Base-by-base conservation (phyloP, 345 rosid genomes). In the Firmiana major region DNA sequence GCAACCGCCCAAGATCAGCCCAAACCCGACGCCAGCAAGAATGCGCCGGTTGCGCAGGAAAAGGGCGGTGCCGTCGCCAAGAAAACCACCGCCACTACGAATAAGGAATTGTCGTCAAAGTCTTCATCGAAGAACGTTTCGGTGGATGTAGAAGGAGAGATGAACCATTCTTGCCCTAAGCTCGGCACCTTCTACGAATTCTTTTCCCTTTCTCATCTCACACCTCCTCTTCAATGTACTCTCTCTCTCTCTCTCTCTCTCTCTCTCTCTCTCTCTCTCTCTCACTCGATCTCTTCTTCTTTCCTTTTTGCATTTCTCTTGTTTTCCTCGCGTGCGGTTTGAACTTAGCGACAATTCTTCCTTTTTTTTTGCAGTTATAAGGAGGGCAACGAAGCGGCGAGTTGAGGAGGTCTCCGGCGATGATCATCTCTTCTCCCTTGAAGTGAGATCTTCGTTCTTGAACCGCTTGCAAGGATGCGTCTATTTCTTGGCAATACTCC, bases 221-320 rank as follows among this genome's bases (percentile, higher is more conserved):
- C 90, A 85, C 90, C 99, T 81, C 99, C 98, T 78, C 85, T 96
- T 75, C 98, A 91, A 63, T 89, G 99, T 92, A 90, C n/a, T 78
- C 21, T 74, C 66, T 62, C 75, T 58, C 8, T 57, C 12, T 48
- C 24, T 4, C 63, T 54, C 22, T 10, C 17, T n/a, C 54, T 42
- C 43, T 51, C 16, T 17, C 1, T 43, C n/a, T n/a, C n/a, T n/a
- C n/a, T n/a, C n/a, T 78, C 21, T 74, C 66, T 31, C 34, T 31
- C 34, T 31, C 34, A 31, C 34, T 31, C 34, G 34, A 31, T 31
- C 34, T 31, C 34, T 31, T 31, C 34, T 2, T 31, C 34, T 31
- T 31, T 31, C 34, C 34, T 31, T 31, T 31, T 31, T 31, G 34
- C 34, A 31, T 46, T 21, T 19, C 60, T 10, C 38, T 49, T 74